phyloP scores from a whole-genome alignment of 108 stramenopile species.

The Cylindrotheca closterium region DNA sequence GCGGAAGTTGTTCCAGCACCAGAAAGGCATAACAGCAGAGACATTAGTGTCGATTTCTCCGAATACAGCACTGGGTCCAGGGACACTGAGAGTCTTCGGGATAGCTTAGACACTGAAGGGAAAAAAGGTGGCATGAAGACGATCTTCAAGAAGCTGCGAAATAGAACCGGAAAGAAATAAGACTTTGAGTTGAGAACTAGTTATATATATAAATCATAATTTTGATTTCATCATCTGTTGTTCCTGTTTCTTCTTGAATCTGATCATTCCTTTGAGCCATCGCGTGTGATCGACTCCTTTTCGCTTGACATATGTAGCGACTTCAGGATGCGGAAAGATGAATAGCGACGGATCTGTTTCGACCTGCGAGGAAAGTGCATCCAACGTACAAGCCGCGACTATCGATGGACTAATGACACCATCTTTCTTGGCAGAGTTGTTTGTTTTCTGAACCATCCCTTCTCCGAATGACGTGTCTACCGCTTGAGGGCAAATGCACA shows the following conservation, averaged over 20 bases:
- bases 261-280: constrained; percentile 30
- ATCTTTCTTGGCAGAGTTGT: constrained; percentile 22
- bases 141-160: too few species aligned
- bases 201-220: too few species aligned
- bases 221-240: too few species aligned
- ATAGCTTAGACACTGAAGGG: too few species aligned
- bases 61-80: too few species aligned
- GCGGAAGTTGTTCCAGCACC: too few species aligned
- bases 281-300: constrained; percentile 20
- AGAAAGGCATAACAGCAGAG: too few species aligned
- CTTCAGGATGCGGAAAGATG: constrained; percentile 22
- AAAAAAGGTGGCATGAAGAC: too few species aligned
- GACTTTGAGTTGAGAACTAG: too few species aligned
- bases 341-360: constrained; percentile 2
- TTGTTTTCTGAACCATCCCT: neutral
- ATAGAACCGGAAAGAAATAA: too few species aligned
- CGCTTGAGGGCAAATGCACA: constrained; percentile 32
- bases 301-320: constrained; percentile 14
- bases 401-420: constrained; percentile 9
- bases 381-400: constrained; percentile 18
- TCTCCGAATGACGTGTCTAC: constrained; percentile 24
- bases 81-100: too few species aligned
- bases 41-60: too few species aligned
- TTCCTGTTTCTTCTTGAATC: constrained; percentile 11
- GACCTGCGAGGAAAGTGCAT: constrained; percentile 2